These are phyloP conservation scores for Arthrobotrys sphaeroides DNA, from an alignment of 2,329 filamentous ascomycete genomes.

Conservation along the genomic window DNA sequence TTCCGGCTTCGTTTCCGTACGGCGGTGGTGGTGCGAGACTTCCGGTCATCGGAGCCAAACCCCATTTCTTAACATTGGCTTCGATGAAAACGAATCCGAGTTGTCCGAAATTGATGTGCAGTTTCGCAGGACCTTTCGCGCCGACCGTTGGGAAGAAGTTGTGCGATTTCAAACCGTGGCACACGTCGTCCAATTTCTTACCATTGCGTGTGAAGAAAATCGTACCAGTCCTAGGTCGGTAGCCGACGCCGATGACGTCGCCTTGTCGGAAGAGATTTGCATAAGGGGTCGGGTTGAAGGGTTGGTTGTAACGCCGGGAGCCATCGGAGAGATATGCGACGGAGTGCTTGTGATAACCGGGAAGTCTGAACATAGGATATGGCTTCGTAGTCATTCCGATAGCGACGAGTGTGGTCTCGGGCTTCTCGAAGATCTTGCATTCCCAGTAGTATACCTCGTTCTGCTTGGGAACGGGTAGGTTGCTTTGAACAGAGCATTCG, in stretches of 20 bases:
- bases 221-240: conserved; percentile 90
- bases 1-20: conserved; percentile 96
- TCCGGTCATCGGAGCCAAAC: conserved; percentile 92
- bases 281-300: conserved; percentile 81
- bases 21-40: conserved; percentile 93
- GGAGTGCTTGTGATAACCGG: conserved; percentile 92
- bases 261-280: conserved; percentile 88
- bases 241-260: conserved; percentile 94
- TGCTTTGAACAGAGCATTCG: conserved; percentile 96
- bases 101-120: conserved; percentile 98
- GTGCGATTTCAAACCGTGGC: conserved; percentile 88
- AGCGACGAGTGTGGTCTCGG: conserved; percentile 83
- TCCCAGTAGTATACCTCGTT: conserved; percentile 99
- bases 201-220: conserved; percentile 99
- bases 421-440: conserved; percentile 97
- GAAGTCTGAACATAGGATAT: conserved; percentile 91
- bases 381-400: conserved; percentile 97
- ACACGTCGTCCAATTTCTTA: conserved; percentile 94
- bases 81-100: conserved; percentile 99
- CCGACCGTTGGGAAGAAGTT: conserved; percentile 99
- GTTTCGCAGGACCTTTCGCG: conserved; percentile 87
- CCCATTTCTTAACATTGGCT: conserved; percentile 99
- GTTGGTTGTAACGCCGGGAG: conserved; percentile 88
- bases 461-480: conserved; percentile 95
- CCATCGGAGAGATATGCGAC: conserved; percentile 90